A percentile compares a stretch with the other conserved stretches of the same genome.
These are phyloP conservation scores for Cudoniella acicularis DNA, from an alignment of 495 filamentous ascomycete species.

Conservation along the genomic window DNA sequence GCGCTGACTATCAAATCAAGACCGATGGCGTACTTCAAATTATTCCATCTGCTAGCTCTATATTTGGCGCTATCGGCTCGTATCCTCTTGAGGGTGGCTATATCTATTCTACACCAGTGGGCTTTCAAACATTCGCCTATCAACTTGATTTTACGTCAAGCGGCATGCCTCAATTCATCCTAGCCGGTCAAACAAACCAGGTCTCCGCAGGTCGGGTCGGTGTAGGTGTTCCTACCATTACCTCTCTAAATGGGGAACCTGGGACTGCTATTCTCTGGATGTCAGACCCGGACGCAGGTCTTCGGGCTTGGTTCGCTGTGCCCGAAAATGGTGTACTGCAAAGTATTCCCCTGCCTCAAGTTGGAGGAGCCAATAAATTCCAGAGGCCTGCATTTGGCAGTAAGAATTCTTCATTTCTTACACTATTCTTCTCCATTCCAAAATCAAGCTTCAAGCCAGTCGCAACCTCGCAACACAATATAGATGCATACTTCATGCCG, in stretches of 20 bases:
- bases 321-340: constrained; percentile 30
- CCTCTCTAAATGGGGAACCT: not conserved
- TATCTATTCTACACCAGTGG: constrained; percentile 39
- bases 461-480: no score
- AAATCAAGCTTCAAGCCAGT: no score
- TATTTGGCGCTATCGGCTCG: constrained; percentile 40
- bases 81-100: constrained; percentile 44
- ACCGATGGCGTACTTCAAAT: constrained; percentile 35
- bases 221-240: constrained; percentile 23
- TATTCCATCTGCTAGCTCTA: constrained; percentile 31
- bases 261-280: constrained; percentile 16
- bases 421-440: no score
- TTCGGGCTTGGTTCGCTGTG: constrained; percentile 25
- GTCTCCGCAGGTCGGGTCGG: constrained; percentile 32
- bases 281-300: not conserved
- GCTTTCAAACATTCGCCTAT: constrained; percentile 25
- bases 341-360: constrained; percentile 28
- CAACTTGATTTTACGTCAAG: not conserved
- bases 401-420: not conserved
- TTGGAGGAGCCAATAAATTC: constrained; percentile 34
- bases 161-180: constrained; percentile 26
- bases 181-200: constrained; percentile 24
- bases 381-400: constrained; percentile 37
- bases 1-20: not conserved
- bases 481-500: no score